Conservation (phyloP, 1,284 basidiomycete species). For the Ustilago shanxiensis region DNA sequence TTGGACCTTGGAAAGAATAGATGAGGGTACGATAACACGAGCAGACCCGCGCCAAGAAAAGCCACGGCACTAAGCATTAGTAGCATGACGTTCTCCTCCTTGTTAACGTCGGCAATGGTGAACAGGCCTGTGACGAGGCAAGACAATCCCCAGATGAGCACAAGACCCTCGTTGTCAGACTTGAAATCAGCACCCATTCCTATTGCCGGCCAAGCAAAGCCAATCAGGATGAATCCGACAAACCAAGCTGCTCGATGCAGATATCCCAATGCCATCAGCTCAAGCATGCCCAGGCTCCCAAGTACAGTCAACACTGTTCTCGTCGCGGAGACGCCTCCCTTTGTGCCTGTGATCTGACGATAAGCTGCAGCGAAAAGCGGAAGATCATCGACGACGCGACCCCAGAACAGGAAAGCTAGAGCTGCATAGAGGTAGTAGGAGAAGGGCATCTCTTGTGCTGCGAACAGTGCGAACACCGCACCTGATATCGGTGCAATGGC, state of each 20-base stretch:
- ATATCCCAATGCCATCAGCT: conserved; percentile 80
- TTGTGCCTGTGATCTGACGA: neutral
- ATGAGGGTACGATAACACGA: conserved; percentile 20
- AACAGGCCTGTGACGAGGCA: conserved; percentile 78
- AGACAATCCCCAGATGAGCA: conserved; percentile 74
- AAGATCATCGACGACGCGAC: conserved; percentile 49
- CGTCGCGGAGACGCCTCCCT: neutral
- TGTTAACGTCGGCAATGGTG: conserved; percentile 80
- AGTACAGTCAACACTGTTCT: conserved; percentile 11
- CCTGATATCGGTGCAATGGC: conserved; percentile 35
- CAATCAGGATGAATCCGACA: conserved; percentile 77
- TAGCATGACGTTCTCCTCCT: conserved; percentile 75
- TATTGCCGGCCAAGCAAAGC: conserved; percentile 75
- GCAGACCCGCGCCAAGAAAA: conserved; percentile 37
- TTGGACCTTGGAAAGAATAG: conserved; percentile 33
- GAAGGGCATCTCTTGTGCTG: conserved; percentile 77
- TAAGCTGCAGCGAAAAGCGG: conserved; percentile 32
- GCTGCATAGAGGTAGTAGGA: conserved; percentile 82
- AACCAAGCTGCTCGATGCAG: conserved; percentile 79
- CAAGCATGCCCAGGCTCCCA: conserved; percentile 55
- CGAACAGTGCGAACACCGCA: conserved; percentile 73
- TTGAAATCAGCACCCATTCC: conserved; percentile 48
- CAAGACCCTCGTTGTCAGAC: conserved; percentile 64
- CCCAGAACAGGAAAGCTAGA: conserved; percentile 82
- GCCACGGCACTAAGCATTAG: conserved; percentile 50